Evolutionary conservation across 306 rosid genomes (phyloP).

Genomic region (Prinsepia uniflora): DNA sequence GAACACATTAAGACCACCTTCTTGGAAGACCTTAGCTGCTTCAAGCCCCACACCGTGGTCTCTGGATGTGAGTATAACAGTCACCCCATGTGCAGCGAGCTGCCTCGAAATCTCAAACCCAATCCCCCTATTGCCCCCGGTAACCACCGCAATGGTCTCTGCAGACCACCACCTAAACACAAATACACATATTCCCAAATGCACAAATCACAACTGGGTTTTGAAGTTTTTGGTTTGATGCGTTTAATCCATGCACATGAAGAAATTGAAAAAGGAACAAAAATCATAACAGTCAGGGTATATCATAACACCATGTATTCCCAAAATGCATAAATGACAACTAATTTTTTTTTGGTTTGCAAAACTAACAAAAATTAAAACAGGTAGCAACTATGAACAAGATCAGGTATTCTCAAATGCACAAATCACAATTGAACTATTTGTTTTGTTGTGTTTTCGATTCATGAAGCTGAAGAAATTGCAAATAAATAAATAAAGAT

Average conservation of each 20-base stretch:
- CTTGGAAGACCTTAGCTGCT: constrained; percentile 79
- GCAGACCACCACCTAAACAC: constrained; percentile 84
- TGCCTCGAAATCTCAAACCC: constrained; percentile 83
- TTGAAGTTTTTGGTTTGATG: neutral
- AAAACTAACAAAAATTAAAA: neutral
- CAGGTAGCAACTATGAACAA: neutral
- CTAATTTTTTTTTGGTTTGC: neutral
- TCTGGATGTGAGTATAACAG: constrained; percentile 78
- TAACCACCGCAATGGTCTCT: constrained; percentile 79
- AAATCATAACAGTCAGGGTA: neutral
- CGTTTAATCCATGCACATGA: neutral
- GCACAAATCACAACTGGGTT: neutral
- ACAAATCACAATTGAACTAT: too few species aligned
- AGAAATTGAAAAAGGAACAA: neutral
- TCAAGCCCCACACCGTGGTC: constrained; percentile 68
- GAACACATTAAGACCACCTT: constrained; percentile 67
- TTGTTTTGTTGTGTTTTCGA: too few species aligned
- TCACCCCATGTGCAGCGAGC: constrained; percentile 76
- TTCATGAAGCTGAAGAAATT: too few species aligned
- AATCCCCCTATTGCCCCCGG: constrained; percentile 90
- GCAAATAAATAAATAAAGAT: too few species aligned
- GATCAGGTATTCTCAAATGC: neutral
- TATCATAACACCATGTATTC: neutral
- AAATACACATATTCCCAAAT: constrained; percentile 3
- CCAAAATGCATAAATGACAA: neutral